Conservation (phyloP, 257 asterid species). For the Ilex asprella region DNA sequence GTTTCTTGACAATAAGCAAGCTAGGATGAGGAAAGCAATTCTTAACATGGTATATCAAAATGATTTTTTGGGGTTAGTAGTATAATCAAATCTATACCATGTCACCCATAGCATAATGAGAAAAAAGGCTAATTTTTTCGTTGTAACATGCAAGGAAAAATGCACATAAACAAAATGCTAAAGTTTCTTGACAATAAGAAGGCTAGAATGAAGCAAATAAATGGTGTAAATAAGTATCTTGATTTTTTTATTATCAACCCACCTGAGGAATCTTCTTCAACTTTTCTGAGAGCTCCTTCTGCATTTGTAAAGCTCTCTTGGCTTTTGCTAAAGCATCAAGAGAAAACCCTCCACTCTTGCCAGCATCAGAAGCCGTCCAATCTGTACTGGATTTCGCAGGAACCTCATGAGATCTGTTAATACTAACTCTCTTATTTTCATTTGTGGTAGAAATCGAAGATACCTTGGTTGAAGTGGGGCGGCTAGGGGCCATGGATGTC, state of each 20-base stretch:
- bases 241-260: background rate
- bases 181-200: too few species aligned
- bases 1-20: too few species aligned
- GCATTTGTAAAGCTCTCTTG: slow-evolving; percentile 73
- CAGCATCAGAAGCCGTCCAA: slow-evolving; percentile 68
- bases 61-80: too few species aligned
- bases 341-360: slow-evolving; percentile 70
- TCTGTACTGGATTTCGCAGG: slow-evolving; percentile 99
- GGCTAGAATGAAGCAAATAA: too few species aligned
- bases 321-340: slow-evolving; percentile 89
- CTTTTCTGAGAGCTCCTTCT: slow-evolving; percentile 68
- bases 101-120: too few species aligned
- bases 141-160: too few species aligned
- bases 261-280: slow-evolving; percentile 70
- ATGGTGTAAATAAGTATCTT: too few species aligned
- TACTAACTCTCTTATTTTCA: slow-evolving; percentile 99
- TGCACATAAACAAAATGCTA: too few species aligned
- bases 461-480: slow-evolving; percentile 80
- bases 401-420: slow-evolving; percentile 98
- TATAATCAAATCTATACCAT: too few species aligned
- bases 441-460: slow-evolving; percentile 86
- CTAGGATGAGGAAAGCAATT: too few species aligned
- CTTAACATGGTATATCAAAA: too few species aligned
- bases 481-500: slow-evolving; percentile 26
- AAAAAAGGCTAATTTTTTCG: too few species aligned